A percentile compares a stretch with the other conserved stretches of the same genome.
phyloP scores from a whole-genome alignment of 208 protist genomes.

The Leishmania amazonensis region DNA sequence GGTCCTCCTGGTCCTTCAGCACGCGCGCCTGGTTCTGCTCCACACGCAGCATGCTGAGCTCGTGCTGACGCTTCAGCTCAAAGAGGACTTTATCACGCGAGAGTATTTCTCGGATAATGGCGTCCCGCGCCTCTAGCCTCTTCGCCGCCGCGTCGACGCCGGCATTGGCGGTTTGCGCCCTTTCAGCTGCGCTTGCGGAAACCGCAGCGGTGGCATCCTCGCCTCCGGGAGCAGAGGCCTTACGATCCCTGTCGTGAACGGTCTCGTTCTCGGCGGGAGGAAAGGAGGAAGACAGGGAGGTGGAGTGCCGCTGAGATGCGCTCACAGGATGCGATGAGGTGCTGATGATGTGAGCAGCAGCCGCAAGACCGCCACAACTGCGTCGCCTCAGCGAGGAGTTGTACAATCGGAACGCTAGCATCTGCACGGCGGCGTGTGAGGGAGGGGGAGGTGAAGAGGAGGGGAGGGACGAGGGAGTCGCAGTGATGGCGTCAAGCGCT shows the following conservation, averaged over 20 bases:
- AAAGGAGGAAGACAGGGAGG: neutral
- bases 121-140: slow-evolving; percentile 44
- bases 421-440: neutral
- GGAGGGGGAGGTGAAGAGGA: neutral
- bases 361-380: neutral
- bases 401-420: neutral
- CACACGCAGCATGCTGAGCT: slow-evolving; percentile 90
- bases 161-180: neutral
- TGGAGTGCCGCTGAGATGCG: neutral
- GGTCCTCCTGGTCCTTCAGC: slow-evolving; percentile 88
- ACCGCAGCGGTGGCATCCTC: neutral
- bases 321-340: neutral
- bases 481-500: neutral
- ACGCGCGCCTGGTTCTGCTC: slow-evolving; percentile 84
- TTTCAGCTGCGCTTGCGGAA: neutral
- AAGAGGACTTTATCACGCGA: slow-evolving; percentile 89
- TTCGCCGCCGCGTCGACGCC: slow-evolving; percentile 10
- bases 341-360: neutral
- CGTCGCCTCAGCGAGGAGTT: neutral
- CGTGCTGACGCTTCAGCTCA: slow-evolving; percentile 88
- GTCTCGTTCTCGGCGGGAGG: neutral
- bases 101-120: slow-evolving; percentile 75
- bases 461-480: neutral
- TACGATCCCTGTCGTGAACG: neutral
- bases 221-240: neutral